Evolutionary conservation across 169 alveolate species (phyloP).

Genomic region (Plasmodium cynomolgi): DNA sequence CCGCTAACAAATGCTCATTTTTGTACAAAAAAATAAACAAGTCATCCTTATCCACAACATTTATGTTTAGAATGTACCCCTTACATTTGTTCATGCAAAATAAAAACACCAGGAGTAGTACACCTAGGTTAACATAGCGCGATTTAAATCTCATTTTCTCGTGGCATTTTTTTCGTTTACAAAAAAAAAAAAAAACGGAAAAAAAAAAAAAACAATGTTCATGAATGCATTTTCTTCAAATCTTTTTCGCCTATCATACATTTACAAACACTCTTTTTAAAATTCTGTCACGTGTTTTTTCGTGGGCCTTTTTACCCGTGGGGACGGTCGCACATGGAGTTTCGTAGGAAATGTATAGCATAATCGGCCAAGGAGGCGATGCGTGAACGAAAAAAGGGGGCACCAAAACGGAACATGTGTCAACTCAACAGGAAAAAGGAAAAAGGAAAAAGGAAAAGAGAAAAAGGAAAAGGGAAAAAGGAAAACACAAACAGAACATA

Average conservation of each 20-base stretch:
- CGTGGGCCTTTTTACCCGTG: neutral
- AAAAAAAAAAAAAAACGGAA: neutral
- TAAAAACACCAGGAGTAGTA: constrained; percentile 33
- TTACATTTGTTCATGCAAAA: constrained; percentile 38
- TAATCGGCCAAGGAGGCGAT: neutral
- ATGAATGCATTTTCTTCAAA: neutral
- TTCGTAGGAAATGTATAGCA: neutral
- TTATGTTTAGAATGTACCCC: constrained; percentile 46
- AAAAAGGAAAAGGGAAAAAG: neutral
- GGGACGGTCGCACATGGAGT: neutral
- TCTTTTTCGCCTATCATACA: neutral
- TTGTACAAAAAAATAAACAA: constrained; percentile 53
- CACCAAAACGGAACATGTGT: neutral
- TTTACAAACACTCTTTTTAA: neutral
- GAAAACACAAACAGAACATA: neutral
- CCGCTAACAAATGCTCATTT: constrained; percentile 68
- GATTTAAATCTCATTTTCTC: constrained; percentile 57
- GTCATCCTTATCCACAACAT: constrained; percentile 72
- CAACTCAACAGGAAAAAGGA: neutral
- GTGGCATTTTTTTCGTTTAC: constrained; percentile 34
- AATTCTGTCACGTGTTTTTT: neutral
- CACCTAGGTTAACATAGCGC: constrained; percentile 27
- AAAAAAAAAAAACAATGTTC: neutral
- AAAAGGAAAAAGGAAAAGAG: neutral
- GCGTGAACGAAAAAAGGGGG: neutral